These are phyloP conservation scores for Mycoemilia scoparia DNA, from an alignment of 192 early-diverging fungal species.

Conservation along the genomic window DNA sequence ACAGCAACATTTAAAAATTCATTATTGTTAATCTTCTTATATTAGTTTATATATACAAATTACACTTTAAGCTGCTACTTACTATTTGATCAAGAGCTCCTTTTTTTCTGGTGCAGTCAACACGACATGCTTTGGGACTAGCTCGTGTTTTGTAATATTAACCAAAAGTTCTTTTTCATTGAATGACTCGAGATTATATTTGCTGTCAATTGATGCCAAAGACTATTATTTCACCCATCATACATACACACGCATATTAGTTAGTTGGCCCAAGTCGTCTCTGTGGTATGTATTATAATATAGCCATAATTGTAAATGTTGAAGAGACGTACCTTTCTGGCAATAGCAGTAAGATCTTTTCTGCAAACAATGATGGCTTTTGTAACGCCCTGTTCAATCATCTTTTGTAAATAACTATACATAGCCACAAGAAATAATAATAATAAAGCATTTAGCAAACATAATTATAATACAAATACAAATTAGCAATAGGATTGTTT, in stretches of 20 bases:
- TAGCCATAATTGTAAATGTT: no score
- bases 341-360: no score
- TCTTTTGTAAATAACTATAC: no score
- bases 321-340: no score
- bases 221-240: no score
- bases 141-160: slow-evolving; percentile 89
- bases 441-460: slow-evolving; percentile 14
- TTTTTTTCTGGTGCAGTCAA: slow-evolving; percentile 74
- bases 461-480: slow-evolving; percentile 11
- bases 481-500: no score
- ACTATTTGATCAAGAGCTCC: slow-evolving; percentile 77
- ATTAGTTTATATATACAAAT: slow-evolving; percentile 29
- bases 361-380: slow-evolving; percentile 79
- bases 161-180: slow-evolving; percentile 82
- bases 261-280: slow-evolving; percentile 76
- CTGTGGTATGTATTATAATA: no score
- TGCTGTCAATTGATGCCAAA: slow-evolving; percentile 19
- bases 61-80: no score
- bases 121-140: slow-evolving; percentile 91
- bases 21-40: background rate
- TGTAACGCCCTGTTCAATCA: slow-evolving; percentile 64
- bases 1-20: background rate
- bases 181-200: slow-evolving; percentile 60
- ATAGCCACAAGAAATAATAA: no score
- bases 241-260: no score